Base-by-base conservation (phyloP, 208 protist genomes). In the Crithidia expoeki region DNA sequence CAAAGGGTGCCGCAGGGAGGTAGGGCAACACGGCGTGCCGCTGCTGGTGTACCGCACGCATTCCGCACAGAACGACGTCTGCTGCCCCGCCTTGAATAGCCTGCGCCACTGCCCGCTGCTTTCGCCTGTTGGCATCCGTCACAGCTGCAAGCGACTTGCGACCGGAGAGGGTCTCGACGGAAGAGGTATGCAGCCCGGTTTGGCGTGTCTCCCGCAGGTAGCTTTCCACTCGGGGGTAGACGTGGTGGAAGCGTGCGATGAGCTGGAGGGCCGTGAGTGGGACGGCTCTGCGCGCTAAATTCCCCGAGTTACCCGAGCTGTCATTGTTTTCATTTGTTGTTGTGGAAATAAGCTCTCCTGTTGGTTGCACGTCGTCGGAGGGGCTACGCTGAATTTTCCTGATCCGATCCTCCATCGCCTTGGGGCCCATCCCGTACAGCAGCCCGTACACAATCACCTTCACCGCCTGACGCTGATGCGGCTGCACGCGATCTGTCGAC, bases 361-460 rank as follows among this genome's bases (percentile, higher is more conserved):
- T 46, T 19, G 17, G 17, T 32, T 28, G 36, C 11, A 4, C 63
- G 2, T 32, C 5, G 17, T 25, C 17, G 30, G 49, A 6, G 14
- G 58, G 23, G 32, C 56, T 33, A 14, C 27, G 44, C 27, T 21
- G 52, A 4, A 72, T 28, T 6, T 80, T 65, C 3, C 28, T 9
- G 16, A 89, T 64, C 2, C 77, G 74, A 66, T 81, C 51, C 32
- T 90, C 80, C 80, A 95, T 86, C 53, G 58, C 32, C n/a, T 81
- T 73, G 7, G 70, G 73, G 7, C 92, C 93, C 92, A 95, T 96
- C 40, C 90, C 92, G 74, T 97, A 97, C 3, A 97, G 50, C 4
- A 96, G 67, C 12, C 94, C 94, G 65, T 94, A 97, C 17, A 95
- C 86, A n/a, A 97, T 75, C 27, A 89, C 74, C 72, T 97, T 97